Evolutionary conservation across 1,139 yeast genomes (phyloP).

Genomic region (Eremothecium gossypii): DNA sequence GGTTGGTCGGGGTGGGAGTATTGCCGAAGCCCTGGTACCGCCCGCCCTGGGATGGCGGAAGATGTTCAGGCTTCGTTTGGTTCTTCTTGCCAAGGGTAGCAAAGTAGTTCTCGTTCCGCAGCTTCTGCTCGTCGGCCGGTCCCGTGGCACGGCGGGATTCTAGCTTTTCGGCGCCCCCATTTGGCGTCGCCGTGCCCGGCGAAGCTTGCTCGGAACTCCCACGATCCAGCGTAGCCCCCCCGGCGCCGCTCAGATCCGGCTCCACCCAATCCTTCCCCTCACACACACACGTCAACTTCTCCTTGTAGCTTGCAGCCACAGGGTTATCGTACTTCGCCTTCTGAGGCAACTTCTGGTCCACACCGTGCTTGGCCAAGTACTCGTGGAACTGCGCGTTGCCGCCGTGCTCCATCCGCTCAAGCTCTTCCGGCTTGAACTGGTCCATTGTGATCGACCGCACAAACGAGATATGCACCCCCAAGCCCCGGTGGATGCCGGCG

Average conservation of each 20-base stretch:
- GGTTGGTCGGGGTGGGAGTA: conserved; percentile 37
- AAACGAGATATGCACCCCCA: conserved; percentile 95
- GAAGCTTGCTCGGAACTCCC: not conserved
- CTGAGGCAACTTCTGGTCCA: conserved; percentile 56
- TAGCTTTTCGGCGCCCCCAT: conserved; percentile 11
- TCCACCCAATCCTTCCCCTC: conserved; percentile 67
- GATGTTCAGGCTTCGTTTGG: conserved; percentile 60
- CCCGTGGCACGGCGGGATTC: conserved; percentile 34
- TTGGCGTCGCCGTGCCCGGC: not conserved
- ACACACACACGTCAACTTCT: conserved; percentile 61
- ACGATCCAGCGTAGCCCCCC: conserved; percentile 2
- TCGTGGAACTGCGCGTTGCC: conserved; percentile 73
- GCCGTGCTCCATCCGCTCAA: conserved; percentile 85
- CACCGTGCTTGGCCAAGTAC: conserved; percentile 66
- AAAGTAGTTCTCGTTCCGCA: conserved; percentile 70
- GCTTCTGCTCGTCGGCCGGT: conserved; percentile 37
- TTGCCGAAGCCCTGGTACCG: conserved; percentile 87
- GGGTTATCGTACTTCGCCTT: conserved; percentile 74
- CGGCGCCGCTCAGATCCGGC: conserved; percentile 33
- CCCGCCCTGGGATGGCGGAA: conserved; percentile 94
- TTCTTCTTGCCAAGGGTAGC: conserved; percentile 69
- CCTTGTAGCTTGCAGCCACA: conserved; percentile 92
- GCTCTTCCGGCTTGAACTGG: conserved; percentile 88
- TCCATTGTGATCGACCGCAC: conserved; percentile 97
- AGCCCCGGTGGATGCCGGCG: conserved; percentile 91